Conservation (phyloP, 805 yeast species). For the Ogataea nonfermentans region DNA sequence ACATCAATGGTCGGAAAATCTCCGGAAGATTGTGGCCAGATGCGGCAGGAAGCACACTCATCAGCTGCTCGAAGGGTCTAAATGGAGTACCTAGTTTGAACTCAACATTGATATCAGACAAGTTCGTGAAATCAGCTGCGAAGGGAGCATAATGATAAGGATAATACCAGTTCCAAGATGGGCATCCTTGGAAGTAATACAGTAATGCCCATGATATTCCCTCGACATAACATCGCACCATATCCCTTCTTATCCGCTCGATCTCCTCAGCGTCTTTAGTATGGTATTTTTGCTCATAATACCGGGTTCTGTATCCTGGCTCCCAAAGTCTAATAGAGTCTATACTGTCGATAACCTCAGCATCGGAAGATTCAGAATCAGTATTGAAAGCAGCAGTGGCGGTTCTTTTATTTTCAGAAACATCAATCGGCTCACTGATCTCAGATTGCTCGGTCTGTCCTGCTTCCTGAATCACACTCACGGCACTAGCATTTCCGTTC, state of each 20-base stretch:
- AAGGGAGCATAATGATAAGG: conserved; percentile 98
- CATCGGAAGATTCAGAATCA: conserved; percentile 33
- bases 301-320: conserved; percentile 82
- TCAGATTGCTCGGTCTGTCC: conserved; percentile 21
- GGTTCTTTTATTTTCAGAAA: conserved; percentile 24
- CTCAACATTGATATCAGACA: conserved; percentile 49
- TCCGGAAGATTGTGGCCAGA: conserved; percentile 84
- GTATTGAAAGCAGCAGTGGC: conserved; percentile 25
- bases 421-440: conserved; percentile 28
- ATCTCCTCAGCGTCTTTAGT: conserved; percentile 53
- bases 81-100: conserved; percentile 77
- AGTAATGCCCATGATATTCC: conserved; percentile 96
- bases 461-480: conserved; percentile 27
- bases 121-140: conserved; percentile 76
- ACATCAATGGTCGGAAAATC: conserved; percentile 79
- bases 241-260: conserved; percentile 49
- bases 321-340: conserved; percentile 71
- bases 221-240: conserved; percentile 76
- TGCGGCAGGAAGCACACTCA: conserved; percentile 94
- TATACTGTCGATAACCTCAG: conserved; percentile 42
- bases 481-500: conserved; percentile 25
- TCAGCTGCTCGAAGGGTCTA: conserved; percentile 86
- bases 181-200: conserved; percentile 96
- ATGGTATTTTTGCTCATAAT: conserved; percentile 74
- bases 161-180: conserved; percentile 97